Percentiles rank a stretch among this genome's conserved stretches.
Conservation (phyloP, 345 rosid species). For the Noccaea bulbosa region DNA sequence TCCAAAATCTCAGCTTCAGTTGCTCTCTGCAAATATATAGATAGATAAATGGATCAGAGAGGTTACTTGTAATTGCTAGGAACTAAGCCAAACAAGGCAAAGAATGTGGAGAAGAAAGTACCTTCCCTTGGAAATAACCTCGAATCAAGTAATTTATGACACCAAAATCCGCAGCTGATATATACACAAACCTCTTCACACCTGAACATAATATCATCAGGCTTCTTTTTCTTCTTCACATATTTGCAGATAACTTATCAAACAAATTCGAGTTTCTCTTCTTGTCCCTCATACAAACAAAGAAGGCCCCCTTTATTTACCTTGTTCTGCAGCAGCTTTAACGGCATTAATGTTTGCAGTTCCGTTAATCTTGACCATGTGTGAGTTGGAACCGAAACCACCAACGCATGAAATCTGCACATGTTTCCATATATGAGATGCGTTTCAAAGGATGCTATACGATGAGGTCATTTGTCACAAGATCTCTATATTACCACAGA, state of each 20-base stretch:
- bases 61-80: neutral
- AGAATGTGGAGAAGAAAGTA: conserved; percentile 25
- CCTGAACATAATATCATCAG: conserved; percentile 42
- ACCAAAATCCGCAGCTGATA: conserved; percentile 73
- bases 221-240: neutral
- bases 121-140: conserved; percentile 73
- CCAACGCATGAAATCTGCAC: conserved; percentile 68
- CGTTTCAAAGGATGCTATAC: neutral
- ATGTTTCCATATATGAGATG: conserved; percentile 7
- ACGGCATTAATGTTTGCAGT: conserved; percentile 64
- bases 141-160: conserved; percentile 49
- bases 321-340: conserved; percentile 59
- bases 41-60: conserved; percentile 4
- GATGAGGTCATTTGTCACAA: neutral
- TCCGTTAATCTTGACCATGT: conserved; percentile 63
- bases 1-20: conserved; percentile 57
- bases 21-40: conserved; percentile 55
- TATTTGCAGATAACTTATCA: neutral
- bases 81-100: conserved; percentile 6
- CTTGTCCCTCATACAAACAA: conserved; percentile 22
- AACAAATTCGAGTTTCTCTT: neutral
- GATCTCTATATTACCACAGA: conserved; percentile 55
- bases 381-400: conserved; percentile 61
- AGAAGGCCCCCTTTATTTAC: conserved; percentile 24
- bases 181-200: conserved; percentile 61